Conservation (phyloP, 2,329 filamentous ascomycete genomes). For the Aspergillaceae sp. region DNA sequence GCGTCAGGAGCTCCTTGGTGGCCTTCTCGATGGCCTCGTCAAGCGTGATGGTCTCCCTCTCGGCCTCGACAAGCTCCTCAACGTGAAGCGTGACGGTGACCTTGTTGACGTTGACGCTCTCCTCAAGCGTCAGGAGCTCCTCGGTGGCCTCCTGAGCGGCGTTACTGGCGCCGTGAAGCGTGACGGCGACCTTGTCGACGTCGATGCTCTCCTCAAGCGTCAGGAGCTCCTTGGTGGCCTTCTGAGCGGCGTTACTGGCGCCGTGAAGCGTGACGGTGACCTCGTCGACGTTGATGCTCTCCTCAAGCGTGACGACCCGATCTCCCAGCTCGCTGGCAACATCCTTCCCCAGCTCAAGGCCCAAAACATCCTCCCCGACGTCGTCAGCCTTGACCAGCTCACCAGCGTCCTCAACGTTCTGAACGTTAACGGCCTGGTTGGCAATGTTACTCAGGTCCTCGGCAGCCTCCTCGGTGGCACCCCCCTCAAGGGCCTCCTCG, state of each 20-base stretch:
- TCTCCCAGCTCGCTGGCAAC: conserved; percentile 9
- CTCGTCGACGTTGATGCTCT: not conserved
- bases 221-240: not conserved
- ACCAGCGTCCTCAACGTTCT: not conserved
- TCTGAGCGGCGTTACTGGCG: not conserved
- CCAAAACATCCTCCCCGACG: not conserved
- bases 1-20: conserved; percentile 1
- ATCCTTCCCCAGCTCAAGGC: not conserved
- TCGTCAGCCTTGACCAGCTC: not conserved
- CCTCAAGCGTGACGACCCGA: conserved; percentile 4
- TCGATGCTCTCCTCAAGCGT: not conserved
- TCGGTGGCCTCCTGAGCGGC: not conserved
- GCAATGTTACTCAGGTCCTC: conserved; percentile 9
- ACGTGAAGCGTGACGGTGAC: conserved; percentile 4
- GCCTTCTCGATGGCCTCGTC: conserved; percentile 9
- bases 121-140: not conserved
- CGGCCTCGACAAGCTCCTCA: not conserved
- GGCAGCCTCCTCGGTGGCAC: not conserved
- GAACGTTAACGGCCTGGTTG: conserved; percentile 1
- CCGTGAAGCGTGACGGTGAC: conserved; percentile 2
- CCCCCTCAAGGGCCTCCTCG: conserved; percentile 3
- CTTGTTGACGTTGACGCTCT: not conserved
- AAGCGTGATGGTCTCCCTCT: not conserved
- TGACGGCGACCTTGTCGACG: conserved; percentile 2
- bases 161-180: conserved; percentile 1